Conservation (phyloP, 2,329 filamentous ascomycete species). For the Epichloe amarillans region DNA sequence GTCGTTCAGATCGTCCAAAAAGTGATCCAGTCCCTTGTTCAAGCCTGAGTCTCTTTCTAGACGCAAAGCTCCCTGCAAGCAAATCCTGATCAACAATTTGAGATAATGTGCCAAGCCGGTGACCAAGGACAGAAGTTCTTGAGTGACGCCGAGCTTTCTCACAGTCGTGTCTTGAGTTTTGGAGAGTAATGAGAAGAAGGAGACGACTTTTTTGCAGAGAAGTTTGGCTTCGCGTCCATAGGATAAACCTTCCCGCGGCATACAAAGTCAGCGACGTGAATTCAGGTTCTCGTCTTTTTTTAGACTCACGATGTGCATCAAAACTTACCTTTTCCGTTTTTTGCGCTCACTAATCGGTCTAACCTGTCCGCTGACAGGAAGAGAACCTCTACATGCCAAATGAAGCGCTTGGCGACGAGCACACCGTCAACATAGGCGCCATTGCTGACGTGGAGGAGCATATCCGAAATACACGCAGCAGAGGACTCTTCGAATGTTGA, state of each 20-base stretch:
- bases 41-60: conserved; percentile 73
- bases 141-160: conserved; percentile 85
- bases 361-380: conserved; percentile 81
- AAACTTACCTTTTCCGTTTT: conserved; percentile 60
- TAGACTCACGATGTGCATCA: background rate
- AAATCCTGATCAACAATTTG: conserved; percentile 93
- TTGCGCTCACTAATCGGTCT: conserved; percentile 54
- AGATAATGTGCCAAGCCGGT: conserved; percentile 94
- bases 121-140: conserved; percentile 93
- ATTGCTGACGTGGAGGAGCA: conserved; percentile 97
- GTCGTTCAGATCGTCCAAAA: conserved; percentile 71
- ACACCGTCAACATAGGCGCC: conserved; percentile 93
- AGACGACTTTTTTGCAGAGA: conserved; percentile 98
- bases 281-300: background rate
- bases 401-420: conserved; percentile 88
- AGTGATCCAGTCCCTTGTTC: conserved; percentile 63
- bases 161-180: conserved; percentile 89
- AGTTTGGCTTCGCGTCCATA: conserved; percentile 96
- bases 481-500: conserved; percentile 97
- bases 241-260: conserved; percentile 49
- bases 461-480: conserved; percentile 95
- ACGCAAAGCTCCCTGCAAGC: conserved; percentile 81
- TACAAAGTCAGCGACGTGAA: background rate
- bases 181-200: conserved; percentile 89
- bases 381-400: conserved; percentile 85